phyloP scores from a whole-genome alignment of 495 filamentous ascomycete genomes.

The Aspergillus olivimuriae region DNA sequence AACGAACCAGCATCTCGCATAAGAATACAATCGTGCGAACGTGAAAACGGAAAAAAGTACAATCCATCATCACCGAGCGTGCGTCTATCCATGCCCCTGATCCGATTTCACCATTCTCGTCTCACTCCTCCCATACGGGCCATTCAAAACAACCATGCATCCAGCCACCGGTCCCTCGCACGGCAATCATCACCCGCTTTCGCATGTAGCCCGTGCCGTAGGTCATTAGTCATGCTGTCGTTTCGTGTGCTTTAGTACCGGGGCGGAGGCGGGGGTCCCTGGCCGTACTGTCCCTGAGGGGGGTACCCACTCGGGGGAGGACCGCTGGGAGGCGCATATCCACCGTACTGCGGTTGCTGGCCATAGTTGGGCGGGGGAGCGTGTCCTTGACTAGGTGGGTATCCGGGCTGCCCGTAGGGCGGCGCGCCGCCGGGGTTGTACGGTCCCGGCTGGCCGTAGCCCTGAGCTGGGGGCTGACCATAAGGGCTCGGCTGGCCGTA shows the following conservation, averaged over 20 bases:
- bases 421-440: slow-evolving; percentile 13
- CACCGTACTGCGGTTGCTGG: slow-evolving; percentile 8
- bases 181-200: too few relatives aligned
- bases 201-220: too few relatives aligned
- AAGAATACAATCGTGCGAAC: too few relatives aligned
- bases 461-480: slow-evolving; percentile 10
- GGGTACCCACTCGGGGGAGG: slow-evolving; percentile 14
- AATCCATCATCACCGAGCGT: too few relatives aligned
- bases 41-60: too few relatives aligned
- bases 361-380: slow-evolving; percentile 17
- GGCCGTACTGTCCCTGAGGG: slow-evolving; percentile 21
- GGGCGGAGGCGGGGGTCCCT: slow-evolving; percentile 20
- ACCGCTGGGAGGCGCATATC: slow-evolving; percentile 15
- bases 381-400: slow-evolving; percentile 17
- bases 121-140: too few relatives aligned
- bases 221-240: neutral
- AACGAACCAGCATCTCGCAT: too few relatives aligned
- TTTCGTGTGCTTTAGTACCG: slow-evolving; percentile 20
- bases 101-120: too few relatives aligned
- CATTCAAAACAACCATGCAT: too few relatives aligned
- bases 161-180: too few relatives aligned
- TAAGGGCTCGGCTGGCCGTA: slow-evolving; percentile 17
- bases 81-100: too few relatives aligned
- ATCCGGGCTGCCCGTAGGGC: slow-evolving; percentile 8
- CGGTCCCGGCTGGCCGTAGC: slow-evolving; percentile 12